Percentiles rank a stretch among this genome's conserved stretches.
Conservation (phyloP, 2,329 filamentous ascomycete genomes). For the Aspergillus spinulosporus region DNA sequence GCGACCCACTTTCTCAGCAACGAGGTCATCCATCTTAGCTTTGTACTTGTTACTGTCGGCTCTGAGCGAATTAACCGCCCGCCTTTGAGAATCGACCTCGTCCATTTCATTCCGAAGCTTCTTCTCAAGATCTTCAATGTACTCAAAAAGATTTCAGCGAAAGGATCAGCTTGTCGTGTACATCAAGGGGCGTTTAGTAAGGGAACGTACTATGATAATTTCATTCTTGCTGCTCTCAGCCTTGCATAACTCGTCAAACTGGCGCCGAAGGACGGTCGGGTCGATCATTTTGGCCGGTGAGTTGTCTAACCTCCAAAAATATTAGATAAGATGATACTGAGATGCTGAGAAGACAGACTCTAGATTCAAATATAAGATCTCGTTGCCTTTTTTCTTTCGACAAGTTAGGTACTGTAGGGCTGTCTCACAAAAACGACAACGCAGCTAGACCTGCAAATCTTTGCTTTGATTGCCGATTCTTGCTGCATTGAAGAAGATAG, state of each 20-base stretch:
- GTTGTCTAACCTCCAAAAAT: too few species aligned
- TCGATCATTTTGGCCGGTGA: too few species aligned
- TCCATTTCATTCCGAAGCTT: slow-evolving; percentile 11
- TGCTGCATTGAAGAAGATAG: too few species aligned
- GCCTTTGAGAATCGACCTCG: slow-evolving; percentile 11
- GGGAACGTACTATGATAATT: slow-evolving; percentile 19
- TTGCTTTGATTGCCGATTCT: too few species aligned
- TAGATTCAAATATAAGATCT: too few species aligned
- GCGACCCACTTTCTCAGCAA: slow-evolving; percentile 14
- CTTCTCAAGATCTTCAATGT: slow-evolving; percentile 12
- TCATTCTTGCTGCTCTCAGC: slow-evolving; percentile 22
- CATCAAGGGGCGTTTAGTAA: not conserved
- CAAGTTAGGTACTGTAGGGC: too few species aligned
- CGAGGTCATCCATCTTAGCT: slow-evolving; percentile 8
- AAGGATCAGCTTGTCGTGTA: not conserved
- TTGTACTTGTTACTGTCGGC: slow-evolving; percentile 7
- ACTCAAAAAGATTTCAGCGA: slow-evolving; percentile 14
- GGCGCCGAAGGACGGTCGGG: too few species aligned
- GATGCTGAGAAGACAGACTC: too few species aligned
- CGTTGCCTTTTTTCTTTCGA: too few species aligned
- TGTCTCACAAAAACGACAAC: too few species aligned
- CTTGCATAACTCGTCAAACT: slow-evolving; percentile 10
- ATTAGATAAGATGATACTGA: too few species aligned
- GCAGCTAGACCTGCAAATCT: too few species aligned
- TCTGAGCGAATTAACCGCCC: not conserved